phyloP scores from a whole-genome alignment of 1,284 basidiomycete species.

The Heterobasidion irregulare region DNA sequence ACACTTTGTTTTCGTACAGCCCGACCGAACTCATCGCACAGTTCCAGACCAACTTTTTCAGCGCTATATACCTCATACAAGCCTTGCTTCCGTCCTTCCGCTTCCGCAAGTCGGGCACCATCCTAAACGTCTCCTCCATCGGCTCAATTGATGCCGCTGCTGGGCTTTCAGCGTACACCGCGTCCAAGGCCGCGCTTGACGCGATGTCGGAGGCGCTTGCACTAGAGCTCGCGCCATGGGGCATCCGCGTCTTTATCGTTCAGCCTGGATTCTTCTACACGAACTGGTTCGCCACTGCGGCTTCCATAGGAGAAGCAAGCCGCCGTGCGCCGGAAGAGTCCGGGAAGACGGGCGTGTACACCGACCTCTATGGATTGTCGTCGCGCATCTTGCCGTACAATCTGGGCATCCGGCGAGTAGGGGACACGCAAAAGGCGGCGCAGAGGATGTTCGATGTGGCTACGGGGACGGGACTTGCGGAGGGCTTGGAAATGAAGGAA shows the following conservation, averaged over 20 bases:
- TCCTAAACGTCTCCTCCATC: conserved; percentile 19
- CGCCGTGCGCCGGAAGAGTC: background rate
- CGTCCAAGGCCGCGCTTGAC: conserved; percentile 22
- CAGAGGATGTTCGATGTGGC: conserved; percentile 18
- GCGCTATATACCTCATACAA: conserved; percentile 22
- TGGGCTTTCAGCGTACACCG: conserved; percentile 18
- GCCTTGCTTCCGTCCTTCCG: conserved; percentile 20
- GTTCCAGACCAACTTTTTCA: conserved; percentile 24
- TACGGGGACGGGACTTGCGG: conserved; percentile 12
- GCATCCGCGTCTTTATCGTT: conserved; percentile 19
- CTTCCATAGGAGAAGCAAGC: background rate
- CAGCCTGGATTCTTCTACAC: conserved; percentile 24
- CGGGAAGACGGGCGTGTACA: conserved; percentile 11
- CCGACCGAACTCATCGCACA: conserved; percentile 16
- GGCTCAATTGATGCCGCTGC: conserved; percentile 9
- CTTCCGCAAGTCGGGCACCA: conserved; percentile 16
- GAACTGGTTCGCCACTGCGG: conserved; percentile 15
- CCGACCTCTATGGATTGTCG: conserved; percentile 13
- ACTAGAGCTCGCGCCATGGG: conserved; percentile 18
- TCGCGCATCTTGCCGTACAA: conserved; percentile 9
- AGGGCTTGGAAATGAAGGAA: conserved; percentile 4
- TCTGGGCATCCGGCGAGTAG: conserved; percentile 11
- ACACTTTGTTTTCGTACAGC: conserved; percentile 5
- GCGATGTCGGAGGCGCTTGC: conserved; percentile 20
- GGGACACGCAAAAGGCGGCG: conserved; percentile 14